A percentile compares a stretch with the other conserved stretches of the same genome.
Evolutionary conservation across 106 monocot genomes (phyloP).

Genomic region (Hemerocallis citrina): DNA sequence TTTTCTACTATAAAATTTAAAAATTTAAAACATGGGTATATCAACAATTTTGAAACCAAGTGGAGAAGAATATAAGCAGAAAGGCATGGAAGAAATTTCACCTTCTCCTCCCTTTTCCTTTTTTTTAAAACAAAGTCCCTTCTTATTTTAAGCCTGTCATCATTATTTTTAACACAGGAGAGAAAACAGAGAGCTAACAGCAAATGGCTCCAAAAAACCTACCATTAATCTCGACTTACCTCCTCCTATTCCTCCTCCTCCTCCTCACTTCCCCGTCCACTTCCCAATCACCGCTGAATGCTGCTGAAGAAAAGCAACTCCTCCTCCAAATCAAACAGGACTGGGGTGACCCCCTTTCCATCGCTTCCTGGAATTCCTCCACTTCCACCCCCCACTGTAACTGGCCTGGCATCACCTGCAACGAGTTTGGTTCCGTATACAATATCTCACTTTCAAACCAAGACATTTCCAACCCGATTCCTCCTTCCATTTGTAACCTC

Average conservation of each 20-base stretch:
- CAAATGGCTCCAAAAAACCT: too few relatives aligned
- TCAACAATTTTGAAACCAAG: too few relatives aligned
- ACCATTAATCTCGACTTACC: too few relatives aligned
- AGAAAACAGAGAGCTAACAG: too few relatives aligned
- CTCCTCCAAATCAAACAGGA: slow-evolving; percentile 14
- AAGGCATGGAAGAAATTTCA: too few relatives aligned
- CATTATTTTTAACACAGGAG: too few relatives aligned
- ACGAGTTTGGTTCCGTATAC: slow-evolving; percentile 8
- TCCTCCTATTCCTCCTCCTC: background rate
- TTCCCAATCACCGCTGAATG: background rate
- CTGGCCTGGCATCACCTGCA: slow-evolving; percentile 18
- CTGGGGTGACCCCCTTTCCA: slow-evolving; percentile 6
- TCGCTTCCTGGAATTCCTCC: slow-evolving; percentile 12
- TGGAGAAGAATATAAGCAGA: too few relatives aligned
- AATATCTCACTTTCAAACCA: slow-evolving; percentile 11
- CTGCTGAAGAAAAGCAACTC: slow-evolving; percentile 5
- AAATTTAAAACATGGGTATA: too few relatives aligned
- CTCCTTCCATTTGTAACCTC: slow-evolving; percentile 38
- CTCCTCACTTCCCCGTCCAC: background rate
- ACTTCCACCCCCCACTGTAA: slow-evolving; percentile 2
- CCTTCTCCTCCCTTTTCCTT: too few relatives aligned
- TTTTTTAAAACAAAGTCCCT: too few relatives aligned
- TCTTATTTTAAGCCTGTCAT: too few relatives aligned
- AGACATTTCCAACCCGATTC: slow-evolving; percentile 12
- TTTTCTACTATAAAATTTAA: too few relatives aligned